Evolutionary conservation across 768 basidiomycete species (phyloP), one percentile per base, ranked within the genome.

Genomic region (Cystofilobasidium bisporidii): DNA sequence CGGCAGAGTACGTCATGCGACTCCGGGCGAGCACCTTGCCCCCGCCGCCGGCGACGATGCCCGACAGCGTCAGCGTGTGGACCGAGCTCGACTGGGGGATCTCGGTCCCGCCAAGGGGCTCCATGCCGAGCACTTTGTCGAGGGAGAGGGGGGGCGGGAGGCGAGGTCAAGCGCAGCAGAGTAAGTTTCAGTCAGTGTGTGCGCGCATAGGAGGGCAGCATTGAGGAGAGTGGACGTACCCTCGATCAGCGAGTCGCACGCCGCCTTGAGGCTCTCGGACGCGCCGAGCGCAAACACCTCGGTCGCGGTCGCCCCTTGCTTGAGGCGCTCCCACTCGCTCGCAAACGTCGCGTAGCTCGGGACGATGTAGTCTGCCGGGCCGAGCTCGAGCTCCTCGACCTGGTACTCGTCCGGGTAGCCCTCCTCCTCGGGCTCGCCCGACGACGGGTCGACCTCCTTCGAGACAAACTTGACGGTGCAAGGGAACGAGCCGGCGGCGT

Each of bases 321-420:
- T 84, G 76, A 99, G 75, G 70, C 91, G 84, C 74, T 97, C 96
- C 96, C 96, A 99, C 79, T 99, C 96, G 61, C 87, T 83, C 64
- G 85, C 83, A 79, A 98, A 98, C 28, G 89, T 88, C 15, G 85
- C 85, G 73, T 97, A 98, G 72, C 84, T 92, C n/a, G 96, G 94
- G 47, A 93, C 80, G 74, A 99, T 89, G 77, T 94, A 99, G 80
- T 98, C 94, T 2, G 87, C 88, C 15, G 90, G 93, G 68, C 87
- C 86, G 63, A 99, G 81, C 76, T 98, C 96, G 65, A 96, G 84
- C 70, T 98, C 96, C 77, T 99, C 96, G 50, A 97, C 80, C 77
- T 91, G 89, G 78, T 99, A 99, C 78, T 98, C 94, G 79, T 98
- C 96, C 75, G 92, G 89, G 77, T 98, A 99, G n/a, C 96, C 96